Percentiles rank a stretch among this genome's conserved stretches.
phyloP scores from a whole-genome alignment of 257 asterid genomes.

The Parsonsia alboflavescens region DNA sequence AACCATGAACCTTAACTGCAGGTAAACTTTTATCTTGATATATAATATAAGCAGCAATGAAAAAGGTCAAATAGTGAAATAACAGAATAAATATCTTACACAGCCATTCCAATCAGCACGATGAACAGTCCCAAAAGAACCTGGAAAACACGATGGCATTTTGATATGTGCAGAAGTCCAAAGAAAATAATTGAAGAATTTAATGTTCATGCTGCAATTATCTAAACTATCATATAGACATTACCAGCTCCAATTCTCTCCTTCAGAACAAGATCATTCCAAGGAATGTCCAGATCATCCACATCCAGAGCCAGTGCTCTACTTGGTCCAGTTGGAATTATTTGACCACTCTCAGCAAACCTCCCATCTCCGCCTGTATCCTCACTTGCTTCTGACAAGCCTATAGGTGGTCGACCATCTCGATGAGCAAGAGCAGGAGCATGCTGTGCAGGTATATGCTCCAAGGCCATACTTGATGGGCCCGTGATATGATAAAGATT shows the following conservation, averaged over 20 bases:
- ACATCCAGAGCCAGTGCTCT: constrained; percentile 51
- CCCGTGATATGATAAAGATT: constrained; percentile 36
- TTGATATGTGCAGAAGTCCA: constrained; percentile 18
- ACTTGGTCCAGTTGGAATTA: constrained; percentile 37
- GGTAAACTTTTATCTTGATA: neutral
- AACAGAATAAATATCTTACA: constrained; percentile 51
- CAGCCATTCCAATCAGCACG: constrained; percentile 99
- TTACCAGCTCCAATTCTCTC: constrained; percentile 96
- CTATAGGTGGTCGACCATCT: constrained; percentile 38
- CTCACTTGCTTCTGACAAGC: constrained; percentile 35
- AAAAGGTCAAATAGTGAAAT: constrained; percentile 15
- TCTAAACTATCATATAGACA: constrained; percentile 21
- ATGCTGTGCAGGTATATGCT: constrained; percentile 33
- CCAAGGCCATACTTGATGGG: constrained; percentile 34
- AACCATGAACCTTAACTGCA: neutral
- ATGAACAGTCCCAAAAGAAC: constrained; percentile 95
- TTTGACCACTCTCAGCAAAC: constrained; percentile 47
- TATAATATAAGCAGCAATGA: constrained; percentile 16
- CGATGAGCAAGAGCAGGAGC: constrained; percentile 36
- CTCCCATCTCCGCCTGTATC: constrained; percentile 32
- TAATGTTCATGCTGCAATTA: neutral
- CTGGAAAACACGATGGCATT: constrained; percentile 36
- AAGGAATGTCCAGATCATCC: constrained; percentile 77
- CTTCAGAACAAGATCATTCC: constrained; percentile 80
- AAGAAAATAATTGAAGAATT: neutral